Conservation (phyloP, 257 asterid genomes). For the Phtheirospermum japonicum region DNA sequence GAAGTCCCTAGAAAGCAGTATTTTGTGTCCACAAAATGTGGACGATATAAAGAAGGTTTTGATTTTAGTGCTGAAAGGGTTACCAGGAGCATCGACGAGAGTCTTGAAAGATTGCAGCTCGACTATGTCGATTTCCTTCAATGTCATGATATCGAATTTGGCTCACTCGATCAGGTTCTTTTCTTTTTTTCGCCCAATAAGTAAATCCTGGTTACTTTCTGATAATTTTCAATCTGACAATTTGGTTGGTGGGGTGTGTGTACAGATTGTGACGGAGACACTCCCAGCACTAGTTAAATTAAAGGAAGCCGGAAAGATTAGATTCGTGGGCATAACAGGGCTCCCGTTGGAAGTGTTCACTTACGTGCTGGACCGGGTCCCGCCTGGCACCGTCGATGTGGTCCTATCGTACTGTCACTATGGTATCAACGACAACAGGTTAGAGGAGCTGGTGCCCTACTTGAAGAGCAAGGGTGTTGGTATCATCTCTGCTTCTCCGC, state of each 20-base stretch:
- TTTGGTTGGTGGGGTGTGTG: too few relatives aligned
- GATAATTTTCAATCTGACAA: too few relatives aligned
- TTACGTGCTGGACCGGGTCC: conserved; percentile 78
- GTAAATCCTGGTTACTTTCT: too few relatives aligned
- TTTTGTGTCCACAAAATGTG: conserved; percentile 93
- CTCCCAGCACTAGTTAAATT: conserved; percentile 83
- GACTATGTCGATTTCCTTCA: conserved; percentile 93
- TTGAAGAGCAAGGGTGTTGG: conserved; percentile 94
- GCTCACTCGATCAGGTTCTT: conserved; percentile 93
- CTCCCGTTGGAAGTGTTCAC: conserved; percentile 76
- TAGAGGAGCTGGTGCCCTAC: conserved; percentile 80
- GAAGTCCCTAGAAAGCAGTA: conserved; percentile 79
- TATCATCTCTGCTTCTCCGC: conserved; percentile 90
- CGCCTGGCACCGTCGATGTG: conserved; percentile 80
- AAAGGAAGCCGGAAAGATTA: conserved; percentile 79
- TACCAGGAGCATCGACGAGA: conserved; percentile 84
- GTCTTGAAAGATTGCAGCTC: conserved; percentile 95
- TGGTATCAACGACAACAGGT: conserved; percentile 66
- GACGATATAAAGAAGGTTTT: conserved; percentile 86
- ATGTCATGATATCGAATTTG: conserved; percentile 94
- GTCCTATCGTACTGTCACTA: conserved; percentile 93
- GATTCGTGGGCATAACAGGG: conserved; percentile 92
- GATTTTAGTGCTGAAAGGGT: conserved; percentile 98
- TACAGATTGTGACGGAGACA: conserved; percentile 90
- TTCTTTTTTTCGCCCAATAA: too few relatives aligned